phyloP scores from a whole-genome alignment of 2,329 filamentous ascomycete genomes.

The Fusarium goolgardi region DNA sequence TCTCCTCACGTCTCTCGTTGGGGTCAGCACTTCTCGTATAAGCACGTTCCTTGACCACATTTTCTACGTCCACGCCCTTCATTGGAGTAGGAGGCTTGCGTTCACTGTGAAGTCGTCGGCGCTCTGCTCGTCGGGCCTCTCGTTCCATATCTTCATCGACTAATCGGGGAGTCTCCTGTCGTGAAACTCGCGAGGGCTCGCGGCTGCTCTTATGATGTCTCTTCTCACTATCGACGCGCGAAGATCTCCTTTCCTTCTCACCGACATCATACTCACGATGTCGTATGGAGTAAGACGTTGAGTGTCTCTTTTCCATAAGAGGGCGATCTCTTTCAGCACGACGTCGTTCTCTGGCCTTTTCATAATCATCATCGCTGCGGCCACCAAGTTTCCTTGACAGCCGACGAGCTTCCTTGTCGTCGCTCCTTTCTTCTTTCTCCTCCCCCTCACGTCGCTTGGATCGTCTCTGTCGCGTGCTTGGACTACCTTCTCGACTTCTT shows the following conservation, averaged over 20 bases:
- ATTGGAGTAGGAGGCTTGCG: slow-evolving; percentile 5
- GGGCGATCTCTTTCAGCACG: slow-evolving; percentile 18
- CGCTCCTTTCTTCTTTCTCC: slow-evolving; percentile 1
- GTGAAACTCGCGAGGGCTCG: slow-evolving; percentile 13
- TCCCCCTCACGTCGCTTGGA: slow-evolving; percentile 25
- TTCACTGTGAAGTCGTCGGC: slow-evolving; percentile 19
- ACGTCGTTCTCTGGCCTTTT: slow-evolving; percentile 11
- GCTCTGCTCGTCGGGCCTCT: slow-evolving; percentile 26
- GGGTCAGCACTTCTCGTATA: slow-evolving; percentile 8
- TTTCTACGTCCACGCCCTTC: slow-evolving; percentile 13
- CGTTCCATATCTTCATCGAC: slow-evolving; percentile 8
- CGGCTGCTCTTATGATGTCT: slow-evolving; percentile 19
- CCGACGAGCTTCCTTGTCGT: slow-evolving; percentile 26
- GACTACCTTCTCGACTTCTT: slow-evolving; percentile 18
- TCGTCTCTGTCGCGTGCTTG: slow-evolving; percentile 16
- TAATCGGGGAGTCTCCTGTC: background rate
- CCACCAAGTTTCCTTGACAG: slow-evolving; percentile 13
- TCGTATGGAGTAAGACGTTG: slow-evolving; percentile 18
- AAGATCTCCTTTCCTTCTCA: slow-evolving; percentile 6
- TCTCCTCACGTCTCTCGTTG: slow-evolving; percentile 4
- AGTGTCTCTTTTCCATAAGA: slow-evolving; percentile 22
- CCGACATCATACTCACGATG: slow-evolving; percentile 4
- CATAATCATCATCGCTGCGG: slow-evolving; percentile 15
- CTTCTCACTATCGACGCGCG: slow-evolving; percentile 2
- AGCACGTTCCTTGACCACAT: slow-evolving; percentile 8